phyloP scores from a whole-genome alignment of 306 rosid genomes.

The Rosa chinensis region DNA sequence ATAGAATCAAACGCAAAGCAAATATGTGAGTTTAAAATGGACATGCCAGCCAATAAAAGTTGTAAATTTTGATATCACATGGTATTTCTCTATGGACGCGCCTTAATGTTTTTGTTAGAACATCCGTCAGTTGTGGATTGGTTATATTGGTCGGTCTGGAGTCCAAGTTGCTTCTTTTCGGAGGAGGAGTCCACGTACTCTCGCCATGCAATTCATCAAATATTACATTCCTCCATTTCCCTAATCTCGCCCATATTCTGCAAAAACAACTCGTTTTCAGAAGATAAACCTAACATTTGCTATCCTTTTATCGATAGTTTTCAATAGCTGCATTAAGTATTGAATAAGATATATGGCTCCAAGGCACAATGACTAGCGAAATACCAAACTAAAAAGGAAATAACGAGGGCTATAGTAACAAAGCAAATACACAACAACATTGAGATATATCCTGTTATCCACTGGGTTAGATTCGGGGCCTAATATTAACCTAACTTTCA shows the following conservation, averaged over 20 bases:
- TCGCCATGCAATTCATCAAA: not conserved
- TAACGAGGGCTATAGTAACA: too few species aligned
- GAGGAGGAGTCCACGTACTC: not conserved
- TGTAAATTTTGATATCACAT: slow-evolving; percentile 44
- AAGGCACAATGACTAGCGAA: too few species aligned
- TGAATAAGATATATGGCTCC: too few species aligned
- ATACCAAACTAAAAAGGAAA: too few species aligned
- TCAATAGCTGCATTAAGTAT: too few species aligned
- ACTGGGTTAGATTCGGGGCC: too few species aligned
- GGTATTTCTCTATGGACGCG: slow-evolving; percentile 54
- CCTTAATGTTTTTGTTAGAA: slow-evolving; percentile 34
- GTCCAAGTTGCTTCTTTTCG: slow-evolving; percentile 39
- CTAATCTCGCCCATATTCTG: not conserved
- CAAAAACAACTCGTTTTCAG: not conserved
- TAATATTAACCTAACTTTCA: too few species aligned
- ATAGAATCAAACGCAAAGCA: slow-evolving; percentile 35
- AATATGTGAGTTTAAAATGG: slow-evolving; percentile 22
- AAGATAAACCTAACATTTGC: too few species aligned
- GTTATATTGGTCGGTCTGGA: slow-evolving; percentile 85
- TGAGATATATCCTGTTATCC: too few species aligned
- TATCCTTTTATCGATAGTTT: too few species aligned
- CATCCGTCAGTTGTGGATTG: slow-evolving; percentile 78
- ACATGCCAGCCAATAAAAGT: slow-evolving; percentile 53
- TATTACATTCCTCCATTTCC: not conserved
- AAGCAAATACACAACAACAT: too few species aligned